Evolutionary conservation across 768 basidiomycete genomes (phyloP).

Genomic region (Rhodotorula paludigena): DNA sequence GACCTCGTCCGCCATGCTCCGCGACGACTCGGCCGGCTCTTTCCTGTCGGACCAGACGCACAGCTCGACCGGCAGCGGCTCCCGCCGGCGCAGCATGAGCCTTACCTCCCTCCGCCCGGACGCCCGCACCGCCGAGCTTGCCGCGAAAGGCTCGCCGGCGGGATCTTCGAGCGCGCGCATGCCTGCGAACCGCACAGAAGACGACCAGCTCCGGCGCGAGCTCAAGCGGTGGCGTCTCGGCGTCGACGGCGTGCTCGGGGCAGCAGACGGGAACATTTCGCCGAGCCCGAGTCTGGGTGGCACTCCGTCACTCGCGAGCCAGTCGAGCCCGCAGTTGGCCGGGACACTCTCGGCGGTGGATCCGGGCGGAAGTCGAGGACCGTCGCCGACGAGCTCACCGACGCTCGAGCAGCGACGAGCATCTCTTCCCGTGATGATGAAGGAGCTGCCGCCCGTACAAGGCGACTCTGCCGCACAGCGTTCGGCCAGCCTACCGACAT

Average conservation of each 20-base stretch:
- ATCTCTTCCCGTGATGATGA: neutral
- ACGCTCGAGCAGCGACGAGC: neutral
- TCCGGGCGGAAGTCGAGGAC: neutral
- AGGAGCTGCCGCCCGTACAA: neutral
- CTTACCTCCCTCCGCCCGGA: neutral
- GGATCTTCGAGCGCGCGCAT: neutral
- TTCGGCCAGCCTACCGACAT: neutral
- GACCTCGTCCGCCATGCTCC: neutral
- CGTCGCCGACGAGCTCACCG: neutral
- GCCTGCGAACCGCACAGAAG: slow-evolving; percentile 1
- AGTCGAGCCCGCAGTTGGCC: neutral
- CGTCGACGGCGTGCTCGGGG: slow-evolving; percentile 29
- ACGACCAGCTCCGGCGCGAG: slow-evolving; percentile 19
- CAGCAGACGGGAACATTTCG: neutral
- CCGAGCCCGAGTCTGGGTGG: neutral
- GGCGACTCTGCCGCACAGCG: neutral
- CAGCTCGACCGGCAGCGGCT: neutral
- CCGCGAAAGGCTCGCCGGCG: neutral
- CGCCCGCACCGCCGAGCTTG: neutral
- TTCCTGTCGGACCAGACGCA: neutral
- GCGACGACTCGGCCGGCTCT: neutral
- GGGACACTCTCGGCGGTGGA: neutral
- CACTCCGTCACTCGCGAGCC: neutral
- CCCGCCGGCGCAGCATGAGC: slow-evolving; percentile 6
- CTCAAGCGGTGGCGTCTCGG: slow-evolving; percentile 29